Evolutionary conservation across 83 land plant genomes (phyloP).

Genomic region (Thuja plicata): DNA sequence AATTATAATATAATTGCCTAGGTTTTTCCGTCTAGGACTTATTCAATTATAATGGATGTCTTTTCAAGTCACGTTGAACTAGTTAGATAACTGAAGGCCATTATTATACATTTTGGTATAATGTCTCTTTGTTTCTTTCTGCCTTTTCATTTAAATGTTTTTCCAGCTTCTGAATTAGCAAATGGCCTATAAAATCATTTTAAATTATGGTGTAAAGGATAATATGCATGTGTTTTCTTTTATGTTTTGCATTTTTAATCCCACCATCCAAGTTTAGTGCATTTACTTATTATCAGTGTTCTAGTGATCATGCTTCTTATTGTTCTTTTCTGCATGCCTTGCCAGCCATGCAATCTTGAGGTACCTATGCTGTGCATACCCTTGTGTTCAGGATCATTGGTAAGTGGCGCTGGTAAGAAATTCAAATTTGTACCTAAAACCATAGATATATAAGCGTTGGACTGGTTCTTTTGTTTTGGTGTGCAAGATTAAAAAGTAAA

Average conservation of each 20-base stretch:
- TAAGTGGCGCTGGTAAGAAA: constrained; percentile 22
- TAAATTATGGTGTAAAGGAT: background rate
- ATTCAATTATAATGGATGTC: background rate
- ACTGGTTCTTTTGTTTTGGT: background rate
- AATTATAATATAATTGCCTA: background rate
- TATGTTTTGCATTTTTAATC: background rate
- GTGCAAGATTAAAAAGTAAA: background rate
- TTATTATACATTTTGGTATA: background rate
- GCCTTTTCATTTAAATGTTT: background rate
- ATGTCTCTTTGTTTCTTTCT: background rate
- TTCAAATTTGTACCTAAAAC: background rate
- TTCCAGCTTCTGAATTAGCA: background rate
- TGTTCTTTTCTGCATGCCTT: background rate
- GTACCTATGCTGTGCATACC: constrained; percentile 62
- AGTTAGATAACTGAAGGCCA: background rate
- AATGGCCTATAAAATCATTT: background rate
- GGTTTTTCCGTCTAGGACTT: background rate
- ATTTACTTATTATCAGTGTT: background rate
- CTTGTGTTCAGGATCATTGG: constrained; percentile 78
- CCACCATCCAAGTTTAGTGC: background rate
- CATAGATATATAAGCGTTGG: background rate
- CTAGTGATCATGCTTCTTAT: background rate
- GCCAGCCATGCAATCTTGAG: constrained; percentile 81
- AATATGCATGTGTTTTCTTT: background rate
- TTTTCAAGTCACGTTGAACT: background rate